Percentiles rank a stretch among this genome's conserved stretches.
Conservation (phyloP, 495 filamentous ascomycete species). For the Penicillium ochrochloron region DNA sequence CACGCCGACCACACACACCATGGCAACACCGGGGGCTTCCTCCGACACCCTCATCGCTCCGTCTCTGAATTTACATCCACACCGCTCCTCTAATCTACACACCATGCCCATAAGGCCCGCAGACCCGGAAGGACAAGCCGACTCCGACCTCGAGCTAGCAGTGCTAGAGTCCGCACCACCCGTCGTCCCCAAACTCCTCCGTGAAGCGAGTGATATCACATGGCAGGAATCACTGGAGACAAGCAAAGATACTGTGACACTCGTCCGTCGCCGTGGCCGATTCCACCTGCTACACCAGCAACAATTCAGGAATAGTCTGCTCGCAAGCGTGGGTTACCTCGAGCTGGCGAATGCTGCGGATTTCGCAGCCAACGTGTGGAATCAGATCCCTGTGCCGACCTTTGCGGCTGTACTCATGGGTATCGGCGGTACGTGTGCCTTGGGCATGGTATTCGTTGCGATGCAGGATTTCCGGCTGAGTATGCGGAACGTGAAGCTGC, state of each 20-base stretch:
- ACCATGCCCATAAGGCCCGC: background rate
- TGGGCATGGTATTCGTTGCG: constrained; percentile 50
- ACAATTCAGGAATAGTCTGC: constrained; percentile 52
- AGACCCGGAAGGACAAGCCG: constrained; percentile 1
- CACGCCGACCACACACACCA: constrained; percentile 11
- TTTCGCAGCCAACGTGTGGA: constrained; percentile 61
- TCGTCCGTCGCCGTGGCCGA: constrained; percentile 29
- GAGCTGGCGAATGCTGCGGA: constrained; percentile 58
- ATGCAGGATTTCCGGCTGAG: constrained; percentile 46
- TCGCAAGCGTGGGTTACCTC: constrained; percentile 52
- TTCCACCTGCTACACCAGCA: constrained; percentile 33
- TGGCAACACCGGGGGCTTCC: constrained; percentile 20
- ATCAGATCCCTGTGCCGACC: constrained; percentile 49
- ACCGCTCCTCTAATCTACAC: background rate
- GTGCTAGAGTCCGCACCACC: constrained; percentile 14
- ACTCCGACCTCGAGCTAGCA: constrained; percentile 18
- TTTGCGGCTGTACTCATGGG: constrained; percentile 54
- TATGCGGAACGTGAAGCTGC: constrained; percentile 47
- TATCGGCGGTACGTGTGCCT: constrained; percentile 50
- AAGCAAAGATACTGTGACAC: constrained; percentile 23
- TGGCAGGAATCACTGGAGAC: constrained; percentile 26
- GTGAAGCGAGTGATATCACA: constrained; percentile 32
- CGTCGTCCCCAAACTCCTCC: constrained; percentile 25
- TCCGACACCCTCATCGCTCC: constrained; percentile 28
- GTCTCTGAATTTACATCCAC: background rate